Evolutionary conservation across 257 asterid genomes (phyloP).

Genomic region (Ophiorrhiza pumila): DNA sequence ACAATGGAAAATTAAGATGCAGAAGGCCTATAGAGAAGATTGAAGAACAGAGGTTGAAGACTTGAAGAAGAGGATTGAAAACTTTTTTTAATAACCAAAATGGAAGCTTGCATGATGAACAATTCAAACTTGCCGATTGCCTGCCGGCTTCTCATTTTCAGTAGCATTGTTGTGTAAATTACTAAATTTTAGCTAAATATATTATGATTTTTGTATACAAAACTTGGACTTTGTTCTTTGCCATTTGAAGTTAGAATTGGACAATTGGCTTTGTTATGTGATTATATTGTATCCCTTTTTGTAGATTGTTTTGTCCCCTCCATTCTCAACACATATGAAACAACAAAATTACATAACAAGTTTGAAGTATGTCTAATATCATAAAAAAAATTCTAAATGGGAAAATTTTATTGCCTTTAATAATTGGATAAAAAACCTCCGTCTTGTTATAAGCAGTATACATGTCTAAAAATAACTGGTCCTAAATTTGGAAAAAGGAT

Average conservation of each 20-base stretch:
- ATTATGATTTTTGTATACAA: neutral
- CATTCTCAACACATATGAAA: neutral
- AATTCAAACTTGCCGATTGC: slow-evolving; percentile 11
- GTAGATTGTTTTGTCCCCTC: neutral
- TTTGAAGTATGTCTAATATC: too few species aligned
- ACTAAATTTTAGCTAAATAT: neutral
- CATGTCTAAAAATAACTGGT: too few species aligned
- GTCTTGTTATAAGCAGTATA: too few species aligned
- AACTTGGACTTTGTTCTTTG: neutral
- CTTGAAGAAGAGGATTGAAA: neutral
- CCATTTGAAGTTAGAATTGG: neutral
- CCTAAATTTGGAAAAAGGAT: too few species aligned
- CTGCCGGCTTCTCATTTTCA: slow-evolving; percentile 4
- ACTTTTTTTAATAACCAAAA: neutral
- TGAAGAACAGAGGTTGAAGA: neutral
- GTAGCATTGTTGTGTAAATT: neutral
- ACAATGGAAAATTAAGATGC: neutral
- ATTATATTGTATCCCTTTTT: neutral
- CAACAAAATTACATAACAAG: neutral
- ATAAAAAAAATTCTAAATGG: too few species aligned
- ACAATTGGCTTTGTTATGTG: neutral
- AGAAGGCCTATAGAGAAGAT: neutral
- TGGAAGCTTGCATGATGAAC: neutral
- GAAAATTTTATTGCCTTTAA: too few species aligned
- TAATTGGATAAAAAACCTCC: too few species aligned